Evolutionary conservation across 139 green algal species (phyloP).

Genomic region (Closterium sp.): DNA sequence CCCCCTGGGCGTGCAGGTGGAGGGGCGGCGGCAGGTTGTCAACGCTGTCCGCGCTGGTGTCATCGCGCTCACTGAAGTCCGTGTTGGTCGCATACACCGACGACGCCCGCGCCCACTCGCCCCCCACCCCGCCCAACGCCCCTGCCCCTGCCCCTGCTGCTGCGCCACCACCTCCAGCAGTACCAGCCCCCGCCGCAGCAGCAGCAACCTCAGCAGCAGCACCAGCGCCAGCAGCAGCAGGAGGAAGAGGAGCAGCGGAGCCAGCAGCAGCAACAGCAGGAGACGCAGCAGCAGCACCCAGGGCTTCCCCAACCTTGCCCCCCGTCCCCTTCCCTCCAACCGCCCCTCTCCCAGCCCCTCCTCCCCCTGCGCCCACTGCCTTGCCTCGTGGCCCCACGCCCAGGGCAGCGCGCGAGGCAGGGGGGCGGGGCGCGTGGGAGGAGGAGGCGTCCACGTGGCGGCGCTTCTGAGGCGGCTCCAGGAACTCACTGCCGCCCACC

Average conservation of each 20-base stretch:
- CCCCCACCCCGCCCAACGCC: neutral
- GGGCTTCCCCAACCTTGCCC: neutral
- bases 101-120: neutral
- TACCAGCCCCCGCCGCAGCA: neutral
- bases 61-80: constrained; percentile 9
- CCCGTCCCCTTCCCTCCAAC: neutral
- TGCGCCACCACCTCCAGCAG: neutral
- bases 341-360: neutral
- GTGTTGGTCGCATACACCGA: constrained; percentile 32
- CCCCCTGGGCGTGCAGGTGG: neutral
- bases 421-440: neutral
- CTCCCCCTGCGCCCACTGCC: neutral
- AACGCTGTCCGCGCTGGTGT: constrained; percentile 24
- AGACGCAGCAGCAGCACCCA: neutral
- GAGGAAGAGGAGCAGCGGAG: no score
- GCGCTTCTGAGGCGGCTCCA: neutral
- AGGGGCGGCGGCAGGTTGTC: constrained; percentile 17
- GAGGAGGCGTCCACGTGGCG: neutral
- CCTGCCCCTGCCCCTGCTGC: neutral
- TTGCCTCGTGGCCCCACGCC: neutral
- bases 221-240: neutral
- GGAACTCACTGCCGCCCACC: neutral
- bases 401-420: neutral
- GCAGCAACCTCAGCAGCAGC: neutral
- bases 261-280: neutral